These are phyloP conservation scores for Laetiporus sulphureus DNA, from an alignment of 1,284 basidiomycete genomes.

Conservation along the genomic window DNA sequence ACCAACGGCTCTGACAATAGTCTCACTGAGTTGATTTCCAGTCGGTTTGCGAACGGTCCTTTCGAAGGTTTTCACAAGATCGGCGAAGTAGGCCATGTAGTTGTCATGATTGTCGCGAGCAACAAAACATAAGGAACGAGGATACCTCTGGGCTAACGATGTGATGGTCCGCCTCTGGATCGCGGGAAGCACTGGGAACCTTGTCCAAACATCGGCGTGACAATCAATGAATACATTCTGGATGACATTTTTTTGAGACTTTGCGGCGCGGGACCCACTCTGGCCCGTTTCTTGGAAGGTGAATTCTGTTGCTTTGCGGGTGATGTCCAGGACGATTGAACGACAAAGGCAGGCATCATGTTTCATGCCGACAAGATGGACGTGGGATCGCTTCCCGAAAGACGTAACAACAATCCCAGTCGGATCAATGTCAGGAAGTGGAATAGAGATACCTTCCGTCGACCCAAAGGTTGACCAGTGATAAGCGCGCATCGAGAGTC, in stretches of 20 bases:
- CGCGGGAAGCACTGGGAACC: slow-evolving; percentile 53
- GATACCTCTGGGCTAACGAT: slow-evolving; percentile 24
- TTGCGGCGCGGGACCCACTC: slow-evolving; percentile 9
- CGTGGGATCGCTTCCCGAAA: slow-evolving; percentile 31
- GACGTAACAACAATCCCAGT: slow-evolving; percentile 35
- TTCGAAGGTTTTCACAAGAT: slow-evolving; percentile 42
- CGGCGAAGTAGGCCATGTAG: slow-evolving; percentile 36
- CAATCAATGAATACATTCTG: slow-evolving; percentile 53
- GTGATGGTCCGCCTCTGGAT: slow-evolving; percentile 41
- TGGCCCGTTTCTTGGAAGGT: slow-evolving; percentile 38
- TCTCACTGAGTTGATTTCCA: slow-evolving; percentile 33
- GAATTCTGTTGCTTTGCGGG: slow-evolving; percentile 47
- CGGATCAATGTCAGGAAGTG: slow-evolving; percentile 22
- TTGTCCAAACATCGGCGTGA: slow-evolving; percentile 54
- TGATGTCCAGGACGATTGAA: slow-evolving; percentile 44
- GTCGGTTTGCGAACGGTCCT: slow-evolving; percentile 44
- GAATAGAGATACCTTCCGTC: slow-evolving; percentile 34
- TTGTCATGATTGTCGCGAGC: slow-evolving; percentile 30
- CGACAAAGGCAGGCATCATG: slow-evolving; percentile 21
- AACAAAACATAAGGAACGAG: slow-evolving; percentile 36
- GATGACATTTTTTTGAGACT: slow-evolving; percentile 18
- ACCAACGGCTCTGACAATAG: slow-evolving; percentile 26
- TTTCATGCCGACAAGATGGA: slow-evolving; percentile 38
- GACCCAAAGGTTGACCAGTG: slow-evolving; percentile 55
- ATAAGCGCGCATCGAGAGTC: slow-evolving; percentile 30